Percentiles rank a stretch among this genome's conserved stretches.
phyloP scores from a whole-genome alignment of 1,139 yeast genomes.

The Pichia cactophila region DNA sequence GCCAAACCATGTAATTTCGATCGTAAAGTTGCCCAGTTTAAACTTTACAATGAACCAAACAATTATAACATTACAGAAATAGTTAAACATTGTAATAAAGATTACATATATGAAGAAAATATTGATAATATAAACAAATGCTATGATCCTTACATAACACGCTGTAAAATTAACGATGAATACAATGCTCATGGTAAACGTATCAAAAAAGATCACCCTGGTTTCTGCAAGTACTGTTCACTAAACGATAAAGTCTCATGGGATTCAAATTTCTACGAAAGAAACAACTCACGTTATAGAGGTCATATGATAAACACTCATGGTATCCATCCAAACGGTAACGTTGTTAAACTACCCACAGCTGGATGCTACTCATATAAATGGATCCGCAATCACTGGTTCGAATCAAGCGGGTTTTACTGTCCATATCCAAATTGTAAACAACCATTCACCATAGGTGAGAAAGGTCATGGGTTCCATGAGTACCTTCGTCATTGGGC shows the following conservation, averaged over 20 bases:
- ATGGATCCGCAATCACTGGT: constrained; percentile 14
- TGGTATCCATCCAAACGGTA: constrained; percentile 15
- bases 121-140: background rate
- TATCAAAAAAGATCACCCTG: constrained; percentile 15
- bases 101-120: constrained; percentile 11
- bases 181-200: constrained; percentile 8
- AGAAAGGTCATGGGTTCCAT: constrained; percentile 15
- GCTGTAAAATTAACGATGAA: constrained; percentile 8
- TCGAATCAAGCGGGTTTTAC: constrained; percentile 12
- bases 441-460: constrained; percentile 10
- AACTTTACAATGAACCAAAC: constrained; percentile 9
- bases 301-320: constrained; percentile 18
- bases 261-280: constrained; percentile 13
- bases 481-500: constrained; percentile 16
- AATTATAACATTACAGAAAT: constrained; percentile 2
- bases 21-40: constrained; percentile 9
- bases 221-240: constrained; percentile 15
- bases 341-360: constrained; percentile 6
- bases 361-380: constrained; percentile 10
- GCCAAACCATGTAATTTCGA: constrained; percentile 4
- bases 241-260: constrained; percentile 4
- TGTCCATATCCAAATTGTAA: constrained; percentile 11
- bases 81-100: constrained; percentile 5
- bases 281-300: constrained; percentile 17
- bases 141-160: constrained; percentile 11